phyloP scores from a whole-genome alignment of 352 stramenopile genomes.

The Phytophthora nicotianae region DNA sequence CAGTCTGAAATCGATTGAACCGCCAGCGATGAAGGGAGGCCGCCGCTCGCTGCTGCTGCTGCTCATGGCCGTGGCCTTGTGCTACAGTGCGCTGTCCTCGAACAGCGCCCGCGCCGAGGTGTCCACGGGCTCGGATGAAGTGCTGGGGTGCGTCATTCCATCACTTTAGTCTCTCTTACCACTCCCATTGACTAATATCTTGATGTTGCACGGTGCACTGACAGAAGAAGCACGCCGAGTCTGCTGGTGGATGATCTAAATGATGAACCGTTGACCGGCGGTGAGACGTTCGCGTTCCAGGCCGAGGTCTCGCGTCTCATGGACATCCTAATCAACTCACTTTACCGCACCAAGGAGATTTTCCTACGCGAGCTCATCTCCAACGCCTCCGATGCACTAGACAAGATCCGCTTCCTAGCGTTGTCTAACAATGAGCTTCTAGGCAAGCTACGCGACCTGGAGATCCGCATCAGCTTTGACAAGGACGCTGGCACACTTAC shows the following conservation, averaged over 20 bases:
- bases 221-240: slow-evolving; percentile 39
- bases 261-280: slow-evolving; percentile 41
- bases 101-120: slow-evolving; percentile 35
- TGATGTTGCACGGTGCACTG: not conserved
- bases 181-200: slow-evolving; percentile 6
- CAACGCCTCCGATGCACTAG: slow-evolving; percentile 98
- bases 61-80: slow-evolving; percentile 42
- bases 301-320: slow-evolving; percentile 98
- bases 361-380: slow-evolving; percentile 99
- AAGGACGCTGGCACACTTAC: slow-evolving; percentile 95
- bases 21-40: slow-evolving; percentile 20
- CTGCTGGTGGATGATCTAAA: slow-evolving; percentile 56
- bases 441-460: slow-evolving; percentile 88
- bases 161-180: not conserved
- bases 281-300: slow-evolving; percentile 93
- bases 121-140: slow-evolving; percentile 44
- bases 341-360: slow-evolving; percentile 98
- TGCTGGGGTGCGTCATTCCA: slow-evolving; percentile 40
- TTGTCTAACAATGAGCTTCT: slow-evolving; percentile 90
- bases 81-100: slow-evolving; percentile 34
- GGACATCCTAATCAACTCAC: slow-evolving; percentile 99
- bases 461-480: slow-evolving; percentile 98
- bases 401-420: slow-evolving; percentile 99
- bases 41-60: slow-evolving; percentile 42
- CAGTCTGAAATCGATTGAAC: slow-evolving; percentile 1